Evolutionary conservation across 805 yeast genomes (phyloP).

Genomic region (Yueomyces sp.): DNA sequence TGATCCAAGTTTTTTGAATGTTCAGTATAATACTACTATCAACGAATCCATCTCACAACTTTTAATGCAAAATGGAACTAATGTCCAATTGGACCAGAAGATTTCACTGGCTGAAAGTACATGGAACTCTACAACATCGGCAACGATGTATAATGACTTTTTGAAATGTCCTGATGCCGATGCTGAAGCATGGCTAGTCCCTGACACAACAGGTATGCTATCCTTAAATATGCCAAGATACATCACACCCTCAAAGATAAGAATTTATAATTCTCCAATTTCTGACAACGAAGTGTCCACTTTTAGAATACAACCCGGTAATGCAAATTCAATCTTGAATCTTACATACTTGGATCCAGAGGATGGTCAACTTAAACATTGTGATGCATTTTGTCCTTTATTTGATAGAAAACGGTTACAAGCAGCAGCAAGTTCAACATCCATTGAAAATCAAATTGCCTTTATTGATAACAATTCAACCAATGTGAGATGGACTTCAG

Average conservation of each 20-base stretch:
- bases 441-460: slow-evolving; percentile 10
- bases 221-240: slow-evolving; percentile 42
- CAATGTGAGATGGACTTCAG: slow-evolving; percentile 24
- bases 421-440: slow-evolving; percentile 15
- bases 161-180: slow-evolving; percentile 46
- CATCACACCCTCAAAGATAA: slow-evolving; percentile 53
- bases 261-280: slow-evolving; percentile 50
- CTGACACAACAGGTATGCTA: slow-evolving; percentile 49
- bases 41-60: slow-evolving; percentile 26
- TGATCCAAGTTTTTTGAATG: slow-evolving; percentile 24
- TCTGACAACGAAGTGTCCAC: slow-evolving; percentile 34
- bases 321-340: slow-evolving; percentile 85
- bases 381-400: slow-evolving; percentile 89
- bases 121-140: slow-evolving; percentile 29
- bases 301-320: slow-evolving; percentile 65
- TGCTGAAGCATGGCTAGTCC: slow-evolving; percentile 38
- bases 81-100: slow-evolving; percentile 42
- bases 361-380: slow-evolving; percentile 40
- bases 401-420: slow-evolving; percentile 27
- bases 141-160: slow-evolving; percentile 21
- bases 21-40: slow-evolving; percentile 8
- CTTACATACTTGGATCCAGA: slow-evolving; percentile 69
- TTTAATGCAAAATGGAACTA: slow-evolving; percentile 7
- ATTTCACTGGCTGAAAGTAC: slow-evolving; percentile 45
- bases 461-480: slow-evolving; percentile 25